Base-by-base conservation (phyloP, 75 land plant genomes). In the Larix kaempferi region DNA sequence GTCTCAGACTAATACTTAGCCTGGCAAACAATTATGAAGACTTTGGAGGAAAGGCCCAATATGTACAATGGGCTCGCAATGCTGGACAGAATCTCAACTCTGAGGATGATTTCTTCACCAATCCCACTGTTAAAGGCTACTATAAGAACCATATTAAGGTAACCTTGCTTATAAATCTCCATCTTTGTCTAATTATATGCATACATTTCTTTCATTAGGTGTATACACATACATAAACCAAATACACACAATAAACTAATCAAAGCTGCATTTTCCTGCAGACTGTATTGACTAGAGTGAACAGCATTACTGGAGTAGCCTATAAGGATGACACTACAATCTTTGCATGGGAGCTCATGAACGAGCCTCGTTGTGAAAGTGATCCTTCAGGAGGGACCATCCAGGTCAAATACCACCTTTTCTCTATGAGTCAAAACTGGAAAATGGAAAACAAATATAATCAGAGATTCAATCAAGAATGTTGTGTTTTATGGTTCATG, bases 21-120 rank as follows among this genome's bases (percentile, higher is more conserved):
- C 80, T 95, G 21, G 90, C 71, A 10, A 89, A 95, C 84, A 91
- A 93, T 80, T 91, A 93, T 61, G 91, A 83, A 0, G 83, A 77
- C 84, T 87, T 85, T 76, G 95, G 98, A 44, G 98, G 98, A 27
- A 92, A 87, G 77, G 80, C 82, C 56, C 91, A 93, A 85, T 95
- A 95, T 86, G 98, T 95, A 52, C 59, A 91, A 26, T 95, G 98
- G 98, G 98, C 93, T 61, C 85, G 88, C 73, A 71, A 84, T 78
- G 72, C 63, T 33, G 92, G 91, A 13, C 88, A 86, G 71, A 63
- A 64, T 71, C 56, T 85, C 49, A 62, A 61, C 35, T 82, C 88
- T 76, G 93, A 89, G 16, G 98, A 94, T 79, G 91, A 85, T 77
- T 94, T 94, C 87, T 94, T 87, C 71, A 82, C 87, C 19, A 86